Base-by-base conservation (phyloP, 345 rosid genomes). In the Euphorbia peplus region DNA sequence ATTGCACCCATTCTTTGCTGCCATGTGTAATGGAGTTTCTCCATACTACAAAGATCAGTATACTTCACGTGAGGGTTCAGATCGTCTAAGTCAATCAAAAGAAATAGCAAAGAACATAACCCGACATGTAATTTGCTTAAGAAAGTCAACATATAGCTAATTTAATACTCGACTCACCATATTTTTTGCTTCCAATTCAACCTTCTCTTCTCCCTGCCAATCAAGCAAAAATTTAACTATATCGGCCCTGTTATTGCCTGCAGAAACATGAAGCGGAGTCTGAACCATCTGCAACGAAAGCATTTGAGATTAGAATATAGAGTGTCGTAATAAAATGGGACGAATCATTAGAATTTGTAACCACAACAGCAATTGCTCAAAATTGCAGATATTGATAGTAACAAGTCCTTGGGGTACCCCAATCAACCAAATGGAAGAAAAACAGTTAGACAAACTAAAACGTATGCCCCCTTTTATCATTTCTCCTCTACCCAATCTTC, bases 11-110 rank as follows among this genome's bases (percentile, higher is more conserved):
- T 90, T 95, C 89, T 95, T 95, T 29, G 97, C 96, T 28, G 97
- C 98, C 98, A 95, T 95, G 78, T 95, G 99, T 85, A 95, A 82
- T 9, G 99, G 98, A 76, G 98, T 95, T 78, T 95, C 99, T 67
- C 99, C 99, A 74, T 90, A 92, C 99, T 95, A 78, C 76, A 81
- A 70, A 24, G 28, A 24, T 63, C 60, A 65, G 58, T 44, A 69
- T n/a, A 62, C 62, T 19, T 29, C 19, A n/a, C 42, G 54, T 46
- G 46, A 69, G 71, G 24, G 54, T 74, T 60, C 39, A 68, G 41
- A 62, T 55, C 47, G 71, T 54, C 37, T 44, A 14, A 44, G 41
- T 19, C 41, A 37, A 46, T 58, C 47, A 52, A 70, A 15, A 75
- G 64, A 46, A 61, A 15, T 50, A 0, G 66, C 50, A 9, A 9